Evolutionary conservation across 441 rosid species (phyloP).

Genomic region (Adansonia gregorii): DNA sequence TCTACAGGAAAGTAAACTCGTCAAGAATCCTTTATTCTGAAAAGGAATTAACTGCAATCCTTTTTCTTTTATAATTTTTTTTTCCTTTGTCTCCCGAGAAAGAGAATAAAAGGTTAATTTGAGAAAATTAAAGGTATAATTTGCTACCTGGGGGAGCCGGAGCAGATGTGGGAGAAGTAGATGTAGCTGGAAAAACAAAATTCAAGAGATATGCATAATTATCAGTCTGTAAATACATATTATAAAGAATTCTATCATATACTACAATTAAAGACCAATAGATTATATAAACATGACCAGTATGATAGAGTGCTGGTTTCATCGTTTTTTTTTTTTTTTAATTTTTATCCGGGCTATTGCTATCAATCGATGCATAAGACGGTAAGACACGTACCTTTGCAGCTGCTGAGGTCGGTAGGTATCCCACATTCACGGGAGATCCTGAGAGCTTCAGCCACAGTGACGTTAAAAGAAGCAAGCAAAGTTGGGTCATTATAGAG

Average conservation of each 20-base stretch:
- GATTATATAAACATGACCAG: no score
- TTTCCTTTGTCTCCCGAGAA: neutral
- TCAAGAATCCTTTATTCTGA: neutral
- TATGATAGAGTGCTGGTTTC: no score
- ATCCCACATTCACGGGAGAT: slow-evolving; percentile 49
- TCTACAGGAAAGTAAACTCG: neutral
- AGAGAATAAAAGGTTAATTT: neutral
- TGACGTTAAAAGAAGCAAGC: slow-evolving; percentile 31
- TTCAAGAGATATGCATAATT: no score
- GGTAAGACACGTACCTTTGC: slow-evolving; percentile 37
- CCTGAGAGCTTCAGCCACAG: slow-evolving; percentile 39
- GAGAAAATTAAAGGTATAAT: neutral
- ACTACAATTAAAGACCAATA: neutral
- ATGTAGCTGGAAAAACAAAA: no score
- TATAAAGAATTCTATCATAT: neutral
- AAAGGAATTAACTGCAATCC: neutral
- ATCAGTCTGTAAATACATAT: neutral
- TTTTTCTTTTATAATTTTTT: neutral
- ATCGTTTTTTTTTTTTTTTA: no score
- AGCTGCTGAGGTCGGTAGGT: slow-evolving; percentile 35
- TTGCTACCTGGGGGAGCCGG: slow-evolving; percentile 6
- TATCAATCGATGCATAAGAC: no score
- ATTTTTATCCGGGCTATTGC: no score
- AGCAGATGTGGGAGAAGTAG: neutral
- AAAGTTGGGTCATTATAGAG: slow-evolving; percentile 50